Conservation (phyloP, 108 stramenopile species). For the Discostella pseudostelligera region DNA sequence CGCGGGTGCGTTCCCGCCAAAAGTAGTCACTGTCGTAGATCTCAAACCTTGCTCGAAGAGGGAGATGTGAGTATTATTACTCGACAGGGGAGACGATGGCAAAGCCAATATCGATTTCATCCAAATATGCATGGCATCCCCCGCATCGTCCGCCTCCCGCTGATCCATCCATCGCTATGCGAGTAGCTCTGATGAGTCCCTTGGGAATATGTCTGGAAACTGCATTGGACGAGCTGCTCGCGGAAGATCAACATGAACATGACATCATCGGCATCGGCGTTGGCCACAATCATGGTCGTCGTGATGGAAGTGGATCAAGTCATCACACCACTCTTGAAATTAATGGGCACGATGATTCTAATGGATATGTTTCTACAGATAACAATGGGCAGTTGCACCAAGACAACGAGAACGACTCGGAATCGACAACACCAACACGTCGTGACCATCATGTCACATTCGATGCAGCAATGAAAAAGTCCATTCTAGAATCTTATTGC, state of each 20-base stretch:
- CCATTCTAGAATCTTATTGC: constrained; percentile 36
- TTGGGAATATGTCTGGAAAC: constrained; percentile 42
- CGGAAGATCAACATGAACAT: constrained; percentile 15
- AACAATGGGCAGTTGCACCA: too few relatives aligned
- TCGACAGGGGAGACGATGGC: too few relatives aligned
- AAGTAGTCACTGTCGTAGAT: too few relatives aligned
- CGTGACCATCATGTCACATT: neutral
- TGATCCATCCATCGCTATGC: constrained; percentile 16
- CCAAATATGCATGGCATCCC: constrained; percentile 34
- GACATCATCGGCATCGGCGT: neutral
- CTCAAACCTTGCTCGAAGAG: too few relatives aligned
- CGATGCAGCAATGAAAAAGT: constrained; percentile 21
- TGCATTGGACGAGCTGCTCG: constrained; percentile 32
- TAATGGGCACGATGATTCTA: too few relatives aligned
- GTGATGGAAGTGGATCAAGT: neutral
- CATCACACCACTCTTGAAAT: neutral
- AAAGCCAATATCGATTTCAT: neutral
- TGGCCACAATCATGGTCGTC: neutral
- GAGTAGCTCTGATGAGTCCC: constrained; percentile 33
- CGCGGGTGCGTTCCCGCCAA: too few relatives aligned
- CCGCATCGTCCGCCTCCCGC: constrained; percentile 33
- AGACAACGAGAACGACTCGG: neutral
- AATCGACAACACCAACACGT: neutral
- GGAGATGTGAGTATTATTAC: too few relatives aligned
- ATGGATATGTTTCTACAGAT: neutral